Percentiles rank a stretch among this genome's conserved stretches.
These are phyloP conservation scores for Erigeron canadensis DNA, from an alignment of 129 eudicot genomes.

Conservation along the genomic window DNA sequence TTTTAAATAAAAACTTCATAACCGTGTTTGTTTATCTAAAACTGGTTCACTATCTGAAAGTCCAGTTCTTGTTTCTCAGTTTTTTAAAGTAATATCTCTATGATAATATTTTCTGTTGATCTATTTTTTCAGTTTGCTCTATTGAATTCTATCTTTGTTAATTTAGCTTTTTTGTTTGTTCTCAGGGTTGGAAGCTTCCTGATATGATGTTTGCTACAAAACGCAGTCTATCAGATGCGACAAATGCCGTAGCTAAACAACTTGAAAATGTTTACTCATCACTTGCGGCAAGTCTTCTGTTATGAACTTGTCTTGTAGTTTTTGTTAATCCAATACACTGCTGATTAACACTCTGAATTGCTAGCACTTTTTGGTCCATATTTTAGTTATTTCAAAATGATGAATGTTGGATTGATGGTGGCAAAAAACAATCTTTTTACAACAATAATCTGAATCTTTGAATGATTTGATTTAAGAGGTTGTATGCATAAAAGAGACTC, in stretches of 20 bases:
- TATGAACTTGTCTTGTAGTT: neutral
- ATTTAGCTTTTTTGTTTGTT: slow-evolving; percentile 10
- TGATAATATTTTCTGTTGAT: too few relatives aligned
- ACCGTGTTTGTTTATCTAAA: too few relatives aligned
- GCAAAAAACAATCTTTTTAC: neutral
- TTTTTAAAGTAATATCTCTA: too few relatives aligned
- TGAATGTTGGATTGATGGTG: neutral
- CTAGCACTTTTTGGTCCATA: neutral
- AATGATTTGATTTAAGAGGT: neutral
- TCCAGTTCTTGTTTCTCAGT: too few relatives aligned
- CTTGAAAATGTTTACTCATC: slow-evolving; percentile 76
- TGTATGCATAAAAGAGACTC: neutral
- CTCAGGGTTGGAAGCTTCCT: slow-evolving; percentile 91
- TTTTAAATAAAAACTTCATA: too few relatives aligned
- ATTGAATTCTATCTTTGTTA: slow-evolving; percentile 15
- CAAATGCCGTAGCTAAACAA: slow-evolving; percentile 58
- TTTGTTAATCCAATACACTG: neutral
- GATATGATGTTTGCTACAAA: slow-evolving; percentile 84
- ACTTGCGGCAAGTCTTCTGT: slow-evolving; percentile 50
- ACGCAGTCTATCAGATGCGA: slow-evolving; percentile 73
- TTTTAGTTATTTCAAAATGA: neutral
- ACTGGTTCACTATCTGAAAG: neutral
- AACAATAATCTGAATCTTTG: neutral
- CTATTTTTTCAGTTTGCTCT: too few relatives aligned
- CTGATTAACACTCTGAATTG: neutral